Evolutionary conservation across 306 rosid genomes (phyloP).

Genomic region (Canavalia ensiformis): DNA sequence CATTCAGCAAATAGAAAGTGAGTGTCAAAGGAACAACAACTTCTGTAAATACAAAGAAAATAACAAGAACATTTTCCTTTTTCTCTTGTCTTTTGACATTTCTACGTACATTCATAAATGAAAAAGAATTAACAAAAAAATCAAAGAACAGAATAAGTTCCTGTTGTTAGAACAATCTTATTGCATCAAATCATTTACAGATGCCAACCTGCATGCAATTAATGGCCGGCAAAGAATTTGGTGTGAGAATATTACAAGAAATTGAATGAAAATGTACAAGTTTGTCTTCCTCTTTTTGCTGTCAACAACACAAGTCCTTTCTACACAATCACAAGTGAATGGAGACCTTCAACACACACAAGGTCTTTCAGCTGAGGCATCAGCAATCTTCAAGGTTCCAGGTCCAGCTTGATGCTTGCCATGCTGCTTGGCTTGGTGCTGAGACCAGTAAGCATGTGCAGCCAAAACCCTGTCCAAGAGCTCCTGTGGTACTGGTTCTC

Average conservation of each 20-base stretch:
- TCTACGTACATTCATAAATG: constrained; percentile 51
- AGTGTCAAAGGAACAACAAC: neutral
- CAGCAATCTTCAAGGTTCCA: constrained; percentile 63
- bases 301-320: constrained; percentile 65
- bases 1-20: neutral
- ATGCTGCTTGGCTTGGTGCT: constrained; percentile 86
- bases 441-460: constrained; percentile 90
- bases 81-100: constrained; percentile 44
- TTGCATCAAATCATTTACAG: constrained; percentile 83
- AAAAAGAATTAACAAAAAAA: constrained; percentile 52
- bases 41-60: constrained; percentile 29
- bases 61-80: constrained; percentile 30
- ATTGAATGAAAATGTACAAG: constrained; percentile 80
- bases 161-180: constrained; percentile 81
- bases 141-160: constrained; percentile 48
- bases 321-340: constrained; percentile 60
- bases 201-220: constrained; percentile 61
- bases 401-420: constrained; percentile 64
- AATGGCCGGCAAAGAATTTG: constrained; percentile 73
- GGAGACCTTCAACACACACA: constrained; percentile 55
- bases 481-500: constrained; percentile 96
- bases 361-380: constrained; percentile 54
- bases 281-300: constrained; percentile 56
- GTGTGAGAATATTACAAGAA: constrained; percentile 76
- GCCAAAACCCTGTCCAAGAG: constrained; percentile 89